phyloP scores from a whole-genome alignment of 2,329 filamentous ascomycete genomes.

The Verticillium dahliae region DNA sequence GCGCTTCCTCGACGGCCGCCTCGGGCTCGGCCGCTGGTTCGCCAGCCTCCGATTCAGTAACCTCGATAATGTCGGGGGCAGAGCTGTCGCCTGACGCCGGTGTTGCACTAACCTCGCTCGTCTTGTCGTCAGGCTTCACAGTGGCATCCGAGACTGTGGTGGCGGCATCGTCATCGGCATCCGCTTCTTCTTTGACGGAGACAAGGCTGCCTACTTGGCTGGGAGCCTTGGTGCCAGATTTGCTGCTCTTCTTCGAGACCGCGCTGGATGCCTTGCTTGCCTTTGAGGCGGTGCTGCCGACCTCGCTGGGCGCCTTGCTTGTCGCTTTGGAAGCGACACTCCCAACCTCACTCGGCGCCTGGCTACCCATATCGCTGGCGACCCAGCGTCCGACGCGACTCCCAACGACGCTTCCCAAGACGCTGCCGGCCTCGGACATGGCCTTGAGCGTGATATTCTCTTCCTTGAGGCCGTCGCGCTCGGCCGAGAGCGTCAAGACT shows the following conservation, averaged over 20 bases:
- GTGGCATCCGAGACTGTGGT: not conserved
- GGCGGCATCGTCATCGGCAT: not conserved
- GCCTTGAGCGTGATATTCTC: conserved; percentile 9
- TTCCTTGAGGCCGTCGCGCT: conserved; percentile 8
- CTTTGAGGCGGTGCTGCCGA: not conserved
- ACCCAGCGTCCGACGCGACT: not conserved
- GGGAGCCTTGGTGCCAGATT: not conserved
- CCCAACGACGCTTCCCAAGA: not conserved
- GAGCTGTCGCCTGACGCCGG: not conserved
- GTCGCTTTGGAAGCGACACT: not conserved
- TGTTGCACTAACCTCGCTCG: not conserved
- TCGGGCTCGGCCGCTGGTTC: not conserved
- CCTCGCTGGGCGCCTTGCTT: not conserved
- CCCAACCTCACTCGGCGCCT: not conserved
- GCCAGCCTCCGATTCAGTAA: not conserved
- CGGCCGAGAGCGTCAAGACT: conserved; percentile 7
- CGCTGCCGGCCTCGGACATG: conserved; percentile 1
- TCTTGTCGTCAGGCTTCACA: not conserved
- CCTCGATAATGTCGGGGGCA: not conserved
- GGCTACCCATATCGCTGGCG: not conserved
- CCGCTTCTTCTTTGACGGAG: not conserved
- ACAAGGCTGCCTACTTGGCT: not conserved
- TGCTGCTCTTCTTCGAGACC: not conserved
- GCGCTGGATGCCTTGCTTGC: not conserved
- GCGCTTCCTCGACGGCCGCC: not conserved